These are phyloP conservation scores for Mycena rosella DNA, from an alignment of 768 basidiomycete species.

Conservation along the genomic window DNA sequence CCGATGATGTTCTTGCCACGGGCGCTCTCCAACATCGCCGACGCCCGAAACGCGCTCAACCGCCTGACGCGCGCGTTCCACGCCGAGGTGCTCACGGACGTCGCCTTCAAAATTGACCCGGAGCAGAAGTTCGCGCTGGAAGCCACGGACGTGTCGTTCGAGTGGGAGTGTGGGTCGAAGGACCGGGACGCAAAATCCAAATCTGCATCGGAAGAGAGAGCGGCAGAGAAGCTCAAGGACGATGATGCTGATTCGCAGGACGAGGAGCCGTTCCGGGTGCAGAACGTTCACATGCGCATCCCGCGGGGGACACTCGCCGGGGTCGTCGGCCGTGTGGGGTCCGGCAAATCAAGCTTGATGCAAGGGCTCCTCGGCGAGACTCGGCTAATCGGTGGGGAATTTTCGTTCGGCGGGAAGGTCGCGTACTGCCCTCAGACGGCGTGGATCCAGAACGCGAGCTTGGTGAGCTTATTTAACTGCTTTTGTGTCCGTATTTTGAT, in stretches of 20 bases:
- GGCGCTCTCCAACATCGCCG: slow-evolving; percentile 70
- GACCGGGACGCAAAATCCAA: slow-evolving; percentile 11
- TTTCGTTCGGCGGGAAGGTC: slow-evolving; percentile 72
- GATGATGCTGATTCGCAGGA: slow-evolving; percentile 29
- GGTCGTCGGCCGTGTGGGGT: slow-evolving; percentile 78
- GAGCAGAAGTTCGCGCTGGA: slow-evolving; percentile 61
- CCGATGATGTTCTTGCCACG: slow-evolving; percentile 78
- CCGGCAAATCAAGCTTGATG: slow-evolving; percentile 73
- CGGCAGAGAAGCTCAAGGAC: slow-evolving; percentile 33
- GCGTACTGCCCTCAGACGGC: slow-evolving; percentile 82
- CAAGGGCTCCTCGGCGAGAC: slow-evolving; percentile 81
- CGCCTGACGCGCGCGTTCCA: slow-evolving; percentile 65
- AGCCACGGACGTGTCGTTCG: slow-evolving; percentile 68
- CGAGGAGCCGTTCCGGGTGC: slow-evolving; percentile 61
- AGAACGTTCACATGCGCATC: slow-evolving; percentile 63
- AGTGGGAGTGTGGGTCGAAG: slow-evolving; percentile 63
- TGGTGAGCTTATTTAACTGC: slow-evolving; percentile 57
- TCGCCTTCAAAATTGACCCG: slow-evolving; percentile 58
- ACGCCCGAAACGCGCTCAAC: slow-evolving; percentile 72
- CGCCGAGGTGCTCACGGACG: slow-evolving; percentile 63
- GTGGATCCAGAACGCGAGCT: slow-evolving; percentile 80
- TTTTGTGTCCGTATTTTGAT: neutral
- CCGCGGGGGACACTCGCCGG: slow-evolving; percentile 71
- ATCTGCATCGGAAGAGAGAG: slow-evolving; percentile 9
- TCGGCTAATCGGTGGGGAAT: slow-evolving; percentile 63